Base-by-base conservation (phyloP, 2,329 filamentous ascomycete species). In the Penicillium sp. region DNA sequence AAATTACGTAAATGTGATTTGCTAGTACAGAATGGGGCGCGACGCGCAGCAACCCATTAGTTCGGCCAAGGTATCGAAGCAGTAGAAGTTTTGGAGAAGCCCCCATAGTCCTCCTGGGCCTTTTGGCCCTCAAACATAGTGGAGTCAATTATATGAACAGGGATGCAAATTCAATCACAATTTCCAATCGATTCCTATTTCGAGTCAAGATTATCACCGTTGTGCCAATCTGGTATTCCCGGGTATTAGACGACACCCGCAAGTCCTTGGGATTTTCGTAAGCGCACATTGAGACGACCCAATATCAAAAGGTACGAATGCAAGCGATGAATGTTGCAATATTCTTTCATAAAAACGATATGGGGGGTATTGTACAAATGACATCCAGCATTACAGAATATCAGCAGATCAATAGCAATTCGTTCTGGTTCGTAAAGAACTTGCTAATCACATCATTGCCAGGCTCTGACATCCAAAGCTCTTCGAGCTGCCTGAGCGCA, bases 391-490 rank as follows among this genome's bases (percentile, higher is more conserved):
- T 40, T 7, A 25, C 33, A n/a, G 7, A 10, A 26, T 38, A 52
- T 54, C 38, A 64, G 26, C 62, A 64, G 28, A 64, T 59, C 40
- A 64, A 55, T 28, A 60, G 55, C 25, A 64, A 22, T 16, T 60
- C 55, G 30, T 60, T 56, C 33, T 56, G 59, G 14, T 58, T 58
- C 48, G 60, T 53, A 30, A 64, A 64, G 35, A 64, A 62, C 35
- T 40, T 64, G 25, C 51, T 48, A 14, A 61, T 35, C 30, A 58
- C 52, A 40, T 57, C 48, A 13, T 51, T 45, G 11, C 45, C 45
- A 37, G 46, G 40, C 14, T 56, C 57, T n/a, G 26, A 45, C 19
- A 35, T 43, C 62, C 62, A 64, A n/a, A 58, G 28, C 28, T 62
- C 52, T 22, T 64, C 59, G 22, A 64, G 45, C 25, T 62, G 62